These are phyloP conservation scores for Patellaria atrata DNA, from an alignment of 495 filamentous ascomycete species.

Conservation along the genomic window DNA sequence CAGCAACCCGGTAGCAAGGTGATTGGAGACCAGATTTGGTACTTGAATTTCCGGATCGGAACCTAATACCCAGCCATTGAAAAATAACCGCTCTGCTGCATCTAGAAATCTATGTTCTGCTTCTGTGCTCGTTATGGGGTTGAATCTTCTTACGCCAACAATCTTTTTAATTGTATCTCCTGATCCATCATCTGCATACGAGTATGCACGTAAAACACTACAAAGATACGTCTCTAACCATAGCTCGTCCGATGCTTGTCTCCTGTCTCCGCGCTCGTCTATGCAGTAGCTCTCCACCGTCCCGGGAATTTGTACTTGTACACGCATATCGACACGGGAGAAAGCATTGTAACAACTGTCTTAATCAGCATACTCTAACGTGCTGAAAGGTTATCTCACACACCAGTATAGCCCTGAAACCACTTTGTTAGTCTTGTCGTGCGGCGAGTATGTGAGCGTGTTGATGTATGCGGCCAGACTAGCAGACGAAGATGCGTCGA, in stretches of 20 bases:
- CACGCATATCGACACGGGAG: slow-evolving; percentile 94
- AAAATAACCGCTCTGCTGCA: slow-evolving; percentile 88
- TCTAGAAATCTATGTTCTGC: slow-evolving; percentile 93
- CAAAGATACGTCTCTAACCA: slow-evolving; percentile 98
- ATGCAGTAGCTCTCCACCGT: slow-evolving; percentile 92
- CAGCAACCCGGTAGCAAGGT: slow-evolving; percentile 81
- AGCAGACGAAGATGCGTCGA: slow-evolving; percentile 93
- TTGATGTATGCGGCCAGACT: slow-evolving; percentile 97
- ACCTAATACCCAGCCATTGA: slow-evolving; percentile 87
- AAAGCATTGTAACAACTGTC: slow-evolving; percentile 97
- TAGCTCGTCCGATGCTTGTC: slow-evolving; percentile 75
- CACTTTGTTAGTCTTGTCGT: slow-evolving; percentile 79
- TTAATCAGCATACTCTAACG: slow-evolving; percentile 11
- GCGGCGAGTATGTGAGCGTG: slow-evolving; percentile 78
- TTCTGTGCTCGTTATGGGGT: slow-evolving; percentile 92
- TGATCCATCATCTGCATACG: slow-evolving; percentile 87
- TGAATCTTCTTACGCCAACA: slow-evolving; percentile 85
- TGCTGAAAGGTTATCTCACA: slow-evolving; percentile 6
- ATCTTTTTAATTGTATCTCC: slow-evolving; percentile 88
- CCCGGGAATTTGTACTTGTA: slow-evolving; percentile 90
- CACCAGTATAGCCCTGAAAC: slow-evolving; percentile 90
- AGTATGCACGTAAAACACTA: slow-evolving; percentile 81
- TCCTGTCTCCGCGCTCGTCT: slow-evolving; percentile 88
- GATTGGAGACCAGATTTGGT: slow-evolving; percentile 92
- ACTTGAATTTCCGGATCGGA: slow-evolving; percentile 97